Conservation (phyloP, 2,329 filamentous ascomycete genomes). For the Claviceps capensis region DNA sequence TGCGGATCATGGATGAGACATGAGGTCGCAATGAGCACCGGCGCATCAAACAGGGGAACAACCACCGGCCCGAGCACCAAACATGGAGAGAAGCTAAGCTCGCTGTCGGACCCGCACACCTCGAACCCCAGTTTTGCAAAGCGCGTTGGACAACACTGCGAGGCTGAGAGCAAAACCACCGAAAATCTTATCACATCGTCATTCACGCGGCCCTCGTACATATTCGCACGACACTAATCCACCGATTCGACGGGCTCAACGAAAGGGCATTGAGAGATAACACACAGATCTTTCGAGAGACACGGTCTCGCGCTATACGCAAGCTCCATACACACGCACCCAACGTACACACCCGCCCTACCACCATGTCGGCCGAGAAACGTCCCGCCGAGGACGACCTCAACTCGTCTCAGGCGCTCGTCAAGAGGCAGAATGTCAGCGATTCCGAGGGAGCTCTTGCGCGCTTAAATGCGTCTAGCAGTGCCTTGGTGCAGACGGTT, state of each 20-base stretch:
- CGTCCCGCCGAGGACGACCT: conserved; percentile 78
- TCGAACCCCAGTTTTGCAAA: conserved; percentile 1
- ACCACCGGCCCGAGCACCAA: conserved; percentile 22
- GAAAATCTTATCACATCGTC: neutral
- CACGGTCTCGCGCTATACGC: neutral
- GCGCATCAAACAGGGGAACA: conserved; percentile 12
- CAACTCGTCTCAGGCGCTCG: conserved; percentile 62
- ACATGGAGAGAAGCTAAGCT: conserved; percentile 3
- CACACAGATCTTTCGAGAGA: neutral
- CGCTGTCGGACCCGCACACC: neutral
- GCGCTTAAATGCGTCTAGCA: conserved; percentile 35
- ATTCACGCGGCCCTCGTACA: neutral
- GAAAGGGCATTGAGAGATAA: neutral
- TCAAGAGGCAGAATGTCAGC: conserved; percentile 73
- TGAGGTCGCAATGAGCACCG: no score
- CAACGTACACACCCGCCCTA: neutral
- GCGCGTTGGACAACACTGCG: no score
- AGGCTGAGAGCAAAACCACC: neutral
- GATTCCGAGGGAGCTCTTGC: conserved; percentile 33
- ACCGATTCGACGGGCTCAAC: neutral
- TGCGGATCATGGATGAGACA: neutral
- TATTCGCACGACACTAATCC: neutral
- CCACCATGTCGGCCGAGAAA: conserved; percentile 78
- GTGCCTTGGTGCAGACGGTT: conserved; percentile 38
- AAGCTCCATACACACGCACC: neutral